Evolutionary conservation across 164 flowering plant species (phyloP).

Genomic region (Macadamia tetraphylla): DNA sequence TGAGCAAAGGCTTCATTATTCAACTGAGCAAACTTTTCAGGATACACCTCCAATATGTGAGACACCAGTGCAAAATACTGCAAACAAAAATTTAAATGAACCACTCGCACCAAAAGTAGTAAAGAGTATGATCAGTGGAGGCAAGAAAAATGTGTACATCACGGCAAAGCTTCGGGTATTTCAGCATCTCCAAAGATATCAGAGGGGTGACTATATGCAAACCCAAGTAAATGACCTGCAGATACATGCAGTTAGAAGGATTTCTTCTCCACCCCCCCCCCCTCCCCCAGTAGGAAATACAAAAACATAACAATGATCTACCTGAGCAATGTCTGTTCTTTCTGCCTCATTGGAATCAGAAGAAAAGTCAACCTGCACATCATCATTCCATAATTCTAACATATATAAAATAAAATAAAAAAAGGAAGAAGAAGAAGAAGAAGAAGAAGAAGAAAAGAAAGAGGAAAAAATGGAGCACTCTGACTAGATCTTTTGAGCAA

Average conservation of each 20-base stretch:
- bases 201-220: constrained; percentile 85
- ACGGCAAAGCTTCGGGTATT: constrained; percentile 86
- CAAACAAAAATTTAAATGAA: constrained; percentile 11
- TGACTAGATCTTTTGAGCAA: constrained; percentile 90
- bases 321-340: constrained; percentile 72
- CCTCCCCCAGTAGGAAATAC: constrained; percentile 4
- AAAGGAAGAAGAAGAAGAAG: no score
- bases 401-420: no score
- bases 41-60: constrained; percentile 92
- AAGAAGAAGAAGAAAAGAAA: no score
- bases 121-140: neutral
- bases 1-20: constrained; percentile 60
- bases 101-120: constrained; percentile 10
- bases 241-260: constrained; percentile 4
- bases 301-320: constrained; percentile 10
- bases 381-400: neutral
- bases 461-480: neutral
- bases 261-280: neutral
- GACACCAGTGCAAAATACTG: constrained; percentile 85
- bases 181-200: constrained; percentile 78
- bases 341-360: constrained; percentile 48
- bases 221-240: constrained; percentile 86
- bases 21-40: constrained; percentile 76
- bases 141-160: constrained; percentile 44
- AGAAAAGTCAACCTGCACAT: constrained; percentile 78